Percentiles rank a stretch among this genome's conserved stretches.
Conservation (phyloP, 768 basidiomycete species). For the Russula dissimulans region DNA sequence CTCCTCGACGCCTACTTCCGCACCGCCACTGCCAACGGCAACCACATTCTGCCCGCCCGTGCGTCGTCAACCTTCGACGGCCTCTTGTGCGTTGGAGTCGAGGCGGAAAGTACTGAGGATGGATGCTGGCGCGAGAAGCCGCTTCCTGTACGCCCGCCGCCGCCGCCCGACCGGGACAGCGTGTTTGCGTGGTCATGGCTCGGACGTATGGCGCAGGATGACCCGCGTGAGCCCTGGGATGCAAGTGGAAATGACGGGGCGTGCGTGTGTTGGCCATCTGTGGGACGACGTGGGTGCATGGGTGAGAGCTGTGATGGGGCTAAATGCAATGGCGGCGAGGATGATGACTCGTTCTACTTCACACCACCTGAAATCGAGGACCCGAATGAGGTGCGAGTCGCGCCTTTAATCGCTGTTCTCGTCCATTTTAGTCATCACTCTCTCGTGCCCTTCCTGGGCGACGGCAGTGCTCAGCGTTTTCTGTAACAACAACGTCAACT, state of each 20-base stretch:
- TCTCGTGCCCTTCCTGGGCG: not conserved
- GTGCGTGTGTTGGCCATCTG: constrained; percentile 1
- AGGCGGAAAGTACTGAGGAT: not conserved
- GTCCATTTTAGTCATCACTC: not conserved
- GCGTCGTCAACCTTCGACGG: constrained; percentile 20
- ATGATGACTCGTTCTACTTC: constrained; percentile 11
- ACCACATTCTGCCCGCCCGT: not conserved
- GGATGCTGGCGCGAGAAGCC: constrained; percentile 9
- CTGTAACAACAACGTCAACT: constrained; percentile 31
- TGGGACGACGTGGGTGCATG: not conserved
- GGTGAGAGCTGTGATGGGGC: constrained; percentile 5
- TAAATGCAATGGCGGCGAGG: constrained; percentile 1
- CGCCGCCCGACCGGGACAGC: constrained; percentile 17
- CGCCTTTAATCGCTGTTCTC: not conserved
- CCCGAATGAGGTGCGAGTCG: constrained; percentile 14
- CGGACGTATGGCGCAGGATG: constrained; percentile 8
- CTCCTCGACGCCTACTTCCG: constrained; percentile 20
- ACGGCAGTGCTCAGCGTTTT: constrained; percentile 27
- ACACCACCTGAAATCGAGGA: constrained; percentile 8
- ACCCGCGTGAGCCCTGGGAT: constrained; percentile 11
- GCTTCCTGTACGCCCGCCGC: constrained; percentile 10
- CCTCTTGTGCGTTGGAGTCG: not conserved
- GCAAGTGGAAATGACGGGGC: not conserved
- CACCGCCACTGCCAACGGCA: not conserved
- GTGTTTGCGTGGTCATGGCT: constrained; percentile 19